These are phyloP conservation scores for Russula brevipes DNA, from an alignment of 768 basidiomycete genomes.

Conservation along the genomic window DNA sequence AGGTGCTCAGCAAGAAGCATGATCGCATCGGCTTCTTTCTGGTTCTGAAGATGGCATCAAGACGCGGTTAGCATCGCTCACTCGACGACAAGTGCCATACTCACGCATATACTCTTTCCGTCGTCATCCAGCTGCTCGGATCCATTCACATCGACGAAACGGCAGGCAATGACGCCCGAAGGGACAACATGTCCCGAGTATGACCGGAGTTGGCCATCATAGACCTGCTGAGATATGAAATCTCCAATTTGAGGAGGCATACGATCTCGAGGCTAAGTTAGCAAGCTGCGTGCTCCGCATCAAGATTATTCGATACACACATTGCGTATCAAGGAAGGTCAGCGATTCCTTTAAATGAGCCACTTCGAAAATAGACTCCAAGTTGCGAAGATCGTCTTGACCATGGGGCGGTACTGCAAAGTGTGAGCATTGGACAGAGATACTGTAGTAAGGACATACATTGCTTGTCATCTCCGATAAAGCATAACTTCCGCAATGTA, in stretches of 20 bases:
- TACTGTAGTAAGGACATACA: slow-evolving; percentile 28
- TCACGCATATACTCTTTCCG: slow-evolving; percentile 9
- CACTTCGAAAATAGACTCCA: slow-evolving; percentile 79
- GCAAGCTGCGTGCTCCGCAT: slow-evolving; percentile 13
- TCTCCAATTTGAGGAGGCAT: slow-evolving; percentile 78
- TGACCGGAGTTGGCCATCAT: slow-evolving; percentile 57
- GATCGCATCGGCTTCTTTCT: slow-evolving; percentile 49
- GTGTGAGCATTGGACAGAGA: neutral
- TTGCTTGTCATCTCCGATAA: slow-evolving; percentile 42
- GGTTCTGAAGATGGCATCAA: slow-evolving; percentile 46
- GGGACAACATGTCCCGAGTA: slow-evolving; percentile 45
- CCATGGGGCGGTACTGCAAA: slow-evolving; percentile 73
- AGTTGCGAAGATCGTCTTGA: slow-evolving; percentile 55
- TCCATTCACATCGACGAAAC: slow-evolving; percentile 56
- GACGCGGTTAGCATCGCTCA: neutral
- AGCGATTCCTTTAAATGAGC: slow-evolving; percentile 46
- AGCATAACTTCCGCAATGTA: slow-evolving; percentile 35
- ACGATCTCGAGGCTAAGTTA: slow-evolving; percentile 48
- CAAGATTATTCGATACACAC: slow-evolving; percentile 39
- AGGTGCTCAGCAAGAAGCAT: slow-evolving; percentile 54
- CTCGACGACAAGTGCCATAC: neutral
- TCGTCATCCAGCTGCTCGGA: slow-evolving; percentile 30
- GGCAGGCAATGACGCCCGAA: slow-evolving; percentile 44
- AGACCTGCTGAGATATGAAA: slow-evolving; percentile 65
- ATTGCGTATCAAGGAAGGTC: slow-evolving; percentile 67